Evolutionary conservation across 2,329 filamentous ascomycete species (phyloP).

Genomic region (Cytospora schulzeri): DNA sequence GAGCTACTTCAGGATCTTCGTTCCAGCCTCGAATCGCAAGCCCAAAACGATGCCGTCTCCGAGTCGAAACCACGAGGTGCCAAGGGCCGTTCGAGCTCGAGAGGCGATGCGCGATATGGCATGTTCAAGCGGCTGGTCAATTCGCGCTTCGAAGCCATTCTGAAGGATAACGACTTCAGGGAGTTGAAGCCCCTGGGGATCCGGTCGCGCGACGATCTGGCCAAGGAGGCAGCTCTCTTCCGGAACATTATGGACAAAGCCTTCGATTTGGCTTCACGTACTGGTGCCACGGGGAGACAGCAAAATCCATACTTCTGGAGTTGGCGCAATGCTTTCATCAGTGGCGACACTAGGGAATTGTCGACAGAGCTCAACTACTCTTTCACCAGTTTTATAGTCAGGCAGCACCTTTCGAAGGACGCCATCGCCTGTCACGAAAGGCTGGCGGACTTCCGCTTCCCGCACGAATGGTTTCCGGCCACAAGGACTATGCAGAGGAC

Average conservation of each 20-base stretch:
- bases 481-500: slow-evolving; percentile 79
- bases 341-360: slow-evolving; percentile 53
- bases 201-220: slow-evolving; percentile 44
- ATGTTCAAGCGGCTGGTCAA: slow-evolving; percentile 34
- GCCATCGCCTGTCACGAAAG: slow-evolving; percentile 62
- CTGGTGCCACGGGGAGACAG: slow-evolving; percentile 40
- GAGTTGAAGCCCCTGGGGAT: slow-evolving; percentile 41
- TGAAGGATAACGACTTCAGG: slow-evolving; percentile 35
- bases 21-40: slow-evolving; percentile 19
- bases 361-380: slow-evolving; percentile 63
- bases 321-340: slow-evolving; percentile 62
- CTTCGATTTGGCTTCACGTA: slow-evolving; percentile 45
- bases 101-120: slow-evolving; percentile 7
- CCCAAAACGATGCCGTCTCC: slow-evolving; percentile 1
- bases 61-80: background rate
- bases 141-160: slow-evolving; percentile 40
- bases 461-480: slow-evolving; percentile 87
- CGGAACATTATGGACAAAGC: slow-evolving; percentile 47
- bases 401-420: slow-evolving; percentile 56
- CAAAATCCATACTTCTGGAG: slow-evolving; percentile 60
- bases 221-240: slow-evolving; percentile 50
- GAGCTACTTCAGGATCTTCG: slow-evolving; percentile 28
- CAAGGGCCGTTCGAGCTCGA: background rate
- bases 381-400: slow-evolving; percentile 68
- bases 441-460: slow-evolving; percentile 83